Evolutionary conservation across 805 yeast species (phyloP).

Genomic region (Candida ovalis): DNA sequence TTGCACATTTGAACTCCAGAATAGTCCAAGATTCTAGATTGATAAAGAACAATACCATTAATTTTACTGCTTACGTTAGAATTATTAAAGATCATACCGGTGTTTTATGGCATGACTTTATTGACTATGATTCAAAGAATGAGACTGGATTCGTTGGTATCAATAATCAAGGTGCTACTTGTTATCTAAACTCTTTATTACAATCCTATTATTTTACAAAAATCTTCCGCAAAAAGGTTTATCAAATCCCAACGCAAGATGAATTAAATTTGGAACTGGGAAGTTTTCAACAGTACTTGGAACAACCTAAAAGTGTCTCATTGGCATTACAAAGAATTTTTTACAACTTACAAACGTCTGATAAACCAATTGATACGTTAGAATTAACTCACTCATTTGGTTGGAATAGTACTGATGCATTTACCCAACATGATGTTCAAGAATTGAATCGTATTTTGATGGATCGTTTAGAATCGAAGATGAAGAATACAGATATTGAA

Average conservation of each 20-base stretch:
- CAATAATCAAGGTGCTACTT: slow-evolving; percentile 96
- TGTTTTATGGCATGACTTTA: slow-evolving; percentile 86
- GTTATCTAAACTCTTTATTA: slow-evolving; percentile 87
- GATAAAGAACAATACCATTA: slow-evolving; percentile 50
- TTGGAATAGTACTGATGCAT: slow-evolving; percentile 94
- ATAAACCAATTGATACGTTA: slow-evolving; percentile 74
- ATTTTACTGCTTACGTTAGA: slow-evolving; percentile 73
- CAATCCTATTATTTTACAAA: slow-evolving; percentile 89
- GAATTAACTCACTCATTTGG: slow-evolving; percentile 92
- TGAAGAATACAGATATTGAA: slow-evolving; percentile 84
- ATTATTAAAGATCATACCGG: slow-evolving; percentile 89
- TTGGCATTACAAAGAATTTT: slow-evolving; percentile 85
- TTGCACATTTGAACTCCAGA: slow-evolving; percentile 62
- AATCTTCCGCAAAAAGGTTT: slow-evolving; percentile 78
- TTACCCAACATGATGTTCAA: slow-evolving; percentile 97
- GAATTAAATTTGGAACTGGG: slow-evolving; percentile 37
- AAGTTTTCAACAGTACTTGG: slow-evolving; percentile 24
- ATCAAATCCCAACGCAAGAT: slow-evolving; percentile 77
- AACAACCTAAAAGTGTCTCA: slow-evolving; percentile 56
- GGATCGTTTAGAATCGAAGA: slow-evolving; percentile 87
- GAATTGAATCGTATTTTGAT: slow-evolving; percentile 91
- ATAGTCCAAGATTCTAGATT: slow-evolving; percentile 31
- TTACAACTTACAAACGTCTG: slow-evolving; percentile 70
- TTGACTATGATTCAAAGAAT: slow-evolving; percentile 80
- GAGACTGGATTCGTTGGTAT: slow-evolving; percentile 90